phyloP scores from a whole-genome alignment of 139 green algal genomes.

The Spirogloea muscicola region DNA sequence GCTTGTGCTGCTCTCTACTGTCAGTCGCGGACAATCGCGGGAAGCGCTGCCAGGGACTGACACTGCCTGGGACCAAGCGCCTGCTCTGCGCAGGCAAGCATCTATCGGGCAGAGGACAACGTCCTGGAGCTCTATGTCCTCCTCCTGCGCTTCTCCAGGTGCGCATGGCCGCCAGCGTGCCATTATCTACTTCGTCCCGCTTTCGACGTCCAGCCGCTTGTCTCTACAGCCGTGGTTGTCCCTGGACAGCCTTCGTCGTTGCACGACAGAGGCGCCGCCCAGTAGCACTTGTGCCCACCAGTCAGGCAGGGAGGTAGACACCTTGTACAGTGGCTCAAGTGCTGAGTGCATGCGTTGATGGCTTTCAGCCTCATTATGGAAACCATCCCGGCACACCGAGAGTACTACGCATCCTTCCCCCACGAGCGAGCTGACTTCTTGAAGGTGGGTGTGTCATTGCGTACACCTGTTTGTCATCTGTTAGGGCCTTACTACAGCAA shows the following conservation, averaged over 20 bases:
- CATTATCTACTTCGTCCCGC: no score
- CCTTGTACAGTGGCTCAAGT: neutral
- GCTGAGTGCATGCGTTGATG: neutral
- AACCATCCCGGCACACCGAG: conserved; percentile 29
- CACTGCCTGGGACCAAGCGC: no score
- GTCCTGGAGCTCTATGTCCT: conserved; percentile 33
- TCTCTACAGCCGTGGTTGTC: no score
- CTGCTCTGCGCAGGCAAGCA: conserved; percentile 28
- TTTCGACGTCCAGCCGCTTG: no score
- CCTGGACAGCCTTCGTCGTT: no score
- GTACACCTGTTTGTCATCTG: no score
- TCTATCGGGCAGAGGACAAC: conserved; percentile 34
- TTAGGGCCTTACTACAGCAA: no score
- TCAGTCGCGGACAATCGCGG: no score
- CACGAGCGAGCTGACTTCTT: neutral
- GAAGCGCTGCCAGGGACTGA: no score
- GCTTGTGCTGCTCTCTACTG: no score
- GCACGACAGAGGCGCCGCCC: neutral
- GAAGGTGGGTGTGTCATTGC: no score
- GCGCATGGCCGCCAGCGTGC: no score
- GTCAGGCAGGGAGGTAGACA: neutral
- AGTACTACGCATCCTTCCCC: conserved; percentile 19
- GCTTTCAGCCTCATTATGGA: conserved; percentile 28
- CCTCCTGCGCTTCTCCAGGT: conserved; percentile 34
- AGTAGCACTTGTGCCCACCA: neutral